Evolutionary conservation across 768 basidiomycete genomes (phyloP), one percentile per base, ranked within the genome.

Genomic region (Favolaschia claudopus): DNA sequence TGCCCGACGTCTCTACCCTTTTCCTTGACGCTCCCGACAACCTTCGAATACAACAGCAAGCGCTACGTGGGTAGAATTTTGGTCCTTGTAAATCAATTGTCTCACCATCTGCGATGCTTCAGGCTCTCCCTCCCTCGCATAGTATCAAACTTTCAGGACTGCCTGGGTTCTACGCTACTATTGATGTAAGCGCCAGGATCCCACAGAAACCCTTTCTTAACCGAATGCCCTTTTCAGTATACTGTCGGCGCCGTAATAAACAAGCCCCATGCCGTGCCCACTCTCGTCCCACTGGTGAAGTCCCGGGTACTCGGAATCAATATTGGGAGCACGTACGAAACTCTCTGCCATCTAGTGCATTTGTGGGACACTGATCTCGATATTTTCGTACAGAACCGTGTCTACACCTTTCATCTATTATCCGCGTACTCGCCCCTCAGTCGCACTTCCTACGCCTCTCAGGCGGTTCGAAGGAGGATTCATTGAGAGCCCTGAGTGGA

Each of bases 101-200:
- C 27, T 66, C 28, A 57, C 33, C 60, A 25, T 46, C 37, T 28
- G 51, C 42, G 58, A 36, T 27, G 5, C 58, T 31, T 42, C 54
- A 92, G 90, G 78, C 85, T 39, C 76, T 93, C 22, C 91, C 91
- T 20, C 91, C 91, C 1, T 89, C 85, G 13, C 88, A 85, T 60
- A 78, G 85, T 55, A 85, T 88, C 15, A 88, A 87, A 61, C 75
- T 92, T 17, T 82, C 83, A 13, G 90, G 90, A 4, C 70, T 92
- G 7, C 91, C 91, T 10, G 91, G 91, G 1, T 91, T 92, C 67
- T 76, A 78, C 15, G 89, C 91, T 14, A 81, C 72, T 7, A 84
- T 90, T 49, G 82, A 83, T 57, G 82, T 82, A 67, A 60, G 75
- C 58, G 9, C 25, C 17, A 17, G 17, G 20, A 29, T 51, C 24